Conservation (phyloP, 305 asterid genomes). For the Ajuga reptans region DNA sequence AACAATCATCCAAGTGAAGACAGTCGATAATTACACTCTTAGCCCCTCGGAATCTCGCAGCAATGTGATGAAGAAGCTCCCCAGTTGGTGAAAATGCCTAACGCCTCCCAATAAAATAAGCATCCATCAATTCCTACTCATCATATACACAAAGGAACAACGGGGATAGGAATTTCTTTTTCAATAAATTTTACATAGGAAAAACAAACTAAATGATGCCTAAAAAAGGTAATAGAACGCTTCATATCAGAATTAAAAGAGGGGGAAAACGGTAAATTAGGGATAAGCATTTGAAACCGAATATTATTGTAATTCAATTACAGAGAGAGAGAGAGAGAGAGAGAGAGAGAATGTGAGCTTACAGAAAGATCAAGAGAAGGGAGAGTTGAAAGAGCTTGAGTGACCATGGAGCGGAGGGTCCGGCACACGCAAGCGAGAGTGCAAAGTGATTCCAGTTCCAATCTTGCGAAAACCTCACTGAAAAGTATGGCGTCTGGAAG, state of each 20-base stretch:
- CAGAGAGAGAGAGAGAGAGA: too few species aligned
- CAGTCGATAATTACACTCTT: slow-evolving; percentile 52
- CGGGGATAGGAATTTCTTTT: not conserved
- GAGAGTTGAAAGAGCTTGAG: slow-evolving; percentile 41
- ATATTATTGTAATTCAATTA: not conserved
- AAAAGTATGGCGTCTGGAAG: slow-evolving; percentile 41
- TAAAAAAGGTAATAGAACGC: not conserved
- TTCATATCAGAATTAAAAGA: too few species aligned
- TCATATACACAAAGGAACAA: not conserved
- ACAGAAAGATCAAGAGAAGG: slow-evolving; percentile 63
- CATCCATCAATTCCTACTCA: slow-evolving; percentile 7
- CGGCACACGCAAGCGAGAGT: slow-evolving; percentile 49
- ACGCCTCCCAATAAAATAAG: slow-evolving; percentile 12
- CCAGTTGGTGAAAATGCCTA: slow-evolving; percentile 55
- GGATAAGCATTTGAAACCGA: not conserved
- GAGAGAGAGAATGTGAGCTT: slow-evolving; percentile 19
- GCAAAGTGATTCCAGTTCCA: slow-evolving; percentile 55
- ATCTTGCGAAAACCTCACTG: slow-evolving; percentile 36
- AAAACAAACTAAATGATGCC: not conserved
- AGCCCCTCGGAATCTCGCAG: slow-evolving; percentile 30
- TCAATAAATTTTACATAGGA: not conserved
- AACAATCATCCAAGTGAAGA: slow-evolving; percentile 40
- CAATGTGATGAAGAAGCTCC: slow-evolving; percentile 36
- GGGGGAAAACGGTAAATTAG: not conserved
- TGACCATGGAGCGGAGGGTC: slow-evolving; percentile 31